Evolutionary conservation across 179 eudicot species (phyloP).

Genomic region (Nepenthes alata): DNA sequence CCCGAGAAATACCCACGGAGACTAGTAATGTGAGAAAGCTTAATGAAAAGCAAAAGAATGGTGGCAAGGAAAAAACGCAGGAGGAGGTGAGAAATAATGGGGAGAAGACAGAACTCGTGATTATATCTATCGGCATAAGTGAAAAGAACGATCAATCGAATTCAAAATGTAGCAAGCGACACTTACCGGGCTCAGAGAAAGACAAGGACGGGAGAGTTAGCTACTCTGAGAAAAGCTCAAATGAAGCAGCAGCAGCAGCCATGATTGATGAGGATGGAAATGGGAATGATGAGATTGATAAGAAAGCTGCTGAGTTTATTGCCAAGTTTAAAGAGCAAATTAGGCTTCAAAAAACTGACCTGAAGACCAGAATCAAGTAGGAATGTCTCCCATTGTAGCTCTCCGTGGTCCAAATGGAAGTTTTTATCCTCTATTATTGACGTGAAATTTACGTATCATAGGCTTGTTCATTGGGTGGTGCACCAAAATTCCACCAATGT

Average conservation of each 20-base stretch:
- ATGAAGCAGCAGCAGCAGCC: constrained; percentile 8
- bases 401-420: no score
- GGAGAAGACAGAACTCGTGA: constrained; percentile 18
- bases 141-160: constrained; percentile 16
- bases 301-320: constrained; percentile 58
- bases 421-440: no score
- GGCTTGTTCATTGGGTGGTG: no score
- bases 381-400: not conserved
- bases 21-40: constrained; percentile 8
- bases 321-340: constrained; percentile 62
- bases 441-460: no score
- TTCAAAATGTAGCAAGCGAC: constrained; percentile 7
- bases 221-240: constrained; percentile 14
- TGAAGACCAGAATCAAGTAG: constrained; percentile 17
- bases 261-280: constrained; percentile 21
- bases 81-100: constrained; percentile 5
- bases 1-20: constrained; percentile 20
- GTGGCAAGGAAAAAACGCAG: not conserved
- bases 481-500: no score
- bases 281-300: constrained; percentile 27
- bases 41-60: no score
- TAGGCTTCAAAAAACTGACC: constrained; percentile 39
- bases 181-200: no score
- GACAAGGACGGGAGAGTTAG: constrained; percentile 11
- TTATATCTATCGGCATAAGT: constrained; percentile 32